Conservation (phyloP, 2,329 filamentous ascomycete species). For the Chaetomiaceae sp. region DNA sequence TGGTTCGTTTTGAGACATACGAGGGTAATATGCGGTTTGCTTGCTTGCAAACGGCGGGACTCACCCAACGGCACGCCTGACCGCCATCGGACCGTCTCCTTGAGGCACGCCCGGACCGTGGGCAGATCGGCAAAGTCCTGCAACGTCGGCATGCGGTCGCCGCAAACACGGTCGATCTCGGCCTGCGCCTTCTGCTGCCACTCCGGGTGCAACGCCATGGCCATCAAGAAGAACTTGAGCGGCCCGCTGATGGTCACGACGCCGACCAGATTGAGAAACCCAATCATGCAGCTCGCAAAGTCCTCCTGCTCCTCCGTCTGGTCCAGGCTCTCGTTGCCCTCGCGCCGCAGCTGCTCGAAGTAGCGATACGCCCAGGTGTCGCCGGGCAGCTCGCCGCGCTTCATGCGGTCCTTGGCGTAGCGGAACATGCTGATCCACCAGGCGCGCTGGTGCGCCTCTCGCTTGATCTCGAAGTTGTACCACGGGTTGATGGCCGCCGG, state of each 20-base stretch:
- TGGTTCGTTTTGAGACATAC: background rate
- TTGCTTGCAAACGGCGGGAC: too few species aligned
- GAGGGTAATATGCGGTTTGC: too few species aligned
- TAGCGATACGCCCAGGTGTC: conserved; percentile 46
- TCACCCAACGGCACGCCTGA: conserved; percentile 48
- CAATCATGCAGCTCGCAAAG: conserved; percentile 46
- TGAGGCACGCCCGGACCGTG: conserved; percentile 48
- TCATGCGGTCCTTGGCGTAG: conserved; percentile 36
- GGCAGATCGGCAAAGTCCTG: conserved; percentile 46
- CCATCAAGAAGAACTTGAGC: conserved; percentile 46
- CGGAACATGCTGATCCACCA: conserved; percentile 43
- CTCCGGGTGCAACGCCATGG: conserved; percentile 46
- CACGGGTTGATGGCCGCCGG: conserved; percentile 41
- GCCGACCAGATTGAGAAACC: conserved; percentile 46
- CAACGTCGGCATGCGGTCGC: conserved; percentile 46
- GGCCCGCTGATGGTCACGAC: conserved; percentile 45
- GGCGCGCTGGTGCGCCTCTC: conserved; percentile 37
- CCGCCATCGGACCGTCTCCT: conserved; percentile 54
- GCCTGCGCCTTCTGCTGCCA: conserved; percentile 49
- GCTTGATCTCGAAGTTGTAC: conserved; percentile 40
- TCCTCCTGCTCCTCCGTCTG: conserved; percentile 39
- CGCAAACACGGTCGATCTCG: conserved; percentile 51
- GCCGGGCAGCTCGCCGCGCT: conserved; percentile 34
- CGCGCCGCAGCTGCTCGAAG: conserved; percentile 37
- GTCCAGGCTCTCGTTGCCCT: conserved; percentile 35